These are phyloP conservation scores for Avena atlantica DNA, from an alignment of 176 grass and related monocot genomes.

Conservation along the genomic window DNA sequence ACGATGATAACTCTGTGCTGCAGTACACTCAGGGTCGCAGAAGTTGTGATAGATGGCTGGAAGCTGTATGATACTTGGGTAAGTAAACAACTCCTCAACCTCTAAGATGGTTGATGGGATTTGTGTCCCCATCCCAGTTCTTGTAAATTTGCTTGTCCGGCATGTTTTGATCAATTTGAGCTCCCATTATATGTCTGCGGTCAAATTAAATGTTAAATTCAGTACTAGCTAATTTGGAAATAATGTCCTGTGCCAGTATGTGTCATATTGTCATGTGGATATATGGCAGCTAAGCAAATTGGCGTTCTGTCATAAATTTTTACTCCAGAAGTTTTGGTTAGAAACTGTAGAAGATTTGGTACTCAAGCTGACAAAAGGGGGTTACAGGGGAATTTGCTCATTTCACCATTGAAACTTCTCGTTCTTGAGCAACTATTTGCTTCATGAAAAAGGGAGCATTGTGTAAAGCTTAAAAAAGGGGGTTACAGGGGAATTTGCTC, in stretches of 20 bases:
- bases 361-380: neutral
- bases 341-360: neutral
- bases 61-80: constrained; percentile 26
- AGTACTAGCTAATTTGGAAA: neutral
- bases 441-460: neutral
- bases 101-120: neutral
- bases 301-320: neutral
- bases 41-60: constrained; percentile 10
- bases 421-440: neutral
- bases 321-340: neutral
- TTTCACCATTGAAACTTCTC: neutral
- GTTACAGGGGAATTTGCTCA: neutral
- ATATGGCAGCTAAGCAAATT: neutral
- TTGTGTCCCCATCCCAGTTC: neutral
- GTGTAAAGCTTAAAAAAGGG: neutral
- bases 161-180: neutral
- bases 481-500: neutral
- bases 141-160: neutral
- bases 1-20: neutral
- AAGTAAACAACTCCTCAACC: constrained; percentile 6
- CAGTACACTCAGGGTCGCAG: neutral
- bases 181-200: neutral
- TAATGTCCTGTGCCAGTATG: neutral
- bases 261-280: constrained; percentile 10
- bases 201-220: neutral